Base-by-base conservation (phyloP, 805 yeast genomes). In the Starmerella floris region DNA sequence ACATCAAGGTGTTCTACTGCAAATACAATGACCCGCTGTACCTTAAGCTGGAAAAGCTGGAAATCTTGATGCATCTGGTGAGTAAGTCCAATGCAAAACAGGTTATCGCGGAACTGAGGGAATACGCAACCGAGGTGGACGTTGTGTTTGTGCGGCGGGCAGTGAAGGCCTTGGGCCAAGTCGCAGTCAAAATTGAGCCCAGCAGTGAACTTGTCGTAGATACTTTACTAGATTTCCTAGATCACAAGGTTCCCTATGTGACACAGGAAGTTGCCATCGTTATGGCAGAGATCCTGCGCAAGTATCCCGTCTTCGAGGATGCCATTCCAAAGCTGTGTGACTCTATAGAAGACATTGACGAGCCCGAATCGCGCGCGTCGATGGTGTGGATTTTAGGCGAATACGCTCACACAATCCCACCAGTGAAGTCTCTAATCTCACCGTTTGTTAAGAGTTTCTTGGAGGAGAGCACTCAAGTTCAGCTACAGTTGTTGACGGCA, bases 11-110 rank as follows among this genome's bases (percentile, higher is more conserved):
- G 6, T 91, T 91, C 56, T 88, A 83, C 67, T 77, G 88, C 57
- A 85, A 85, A 46, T 84, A 76, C 58, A 83, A 82, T 57, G 95
- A 85, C 58, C 94, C 95, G 1, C 75, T 83, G n/a, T 88, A 83
- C 60, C 77, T 88, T 53, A 87, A 87, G 61, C 94, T 87, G 56
- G 91, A 95, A n/a, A 87, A 88, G 56, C 62, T 87, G 36, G 96
- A 87, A 57, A 79, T 88, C 51, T 74, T 87, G 44, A 85, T 83
- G 53, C 66, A 83, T 22, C 61, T 87, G 37, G 94, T 95, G 1
- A 70, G 73, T 54, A 74, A 72, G 39, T 49, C 59, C 3, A 85
- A 81, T 51, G 68, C 77, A 22, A 73, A 69, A 17, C 64, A 70
- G 34, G 83, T 87, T 2, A 62, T 85, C 34, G 64, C 76, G 23